phyloP scores from a whole-genome alignment of 140 eudicot species.

The Stevia rebaudiana region DNA sequence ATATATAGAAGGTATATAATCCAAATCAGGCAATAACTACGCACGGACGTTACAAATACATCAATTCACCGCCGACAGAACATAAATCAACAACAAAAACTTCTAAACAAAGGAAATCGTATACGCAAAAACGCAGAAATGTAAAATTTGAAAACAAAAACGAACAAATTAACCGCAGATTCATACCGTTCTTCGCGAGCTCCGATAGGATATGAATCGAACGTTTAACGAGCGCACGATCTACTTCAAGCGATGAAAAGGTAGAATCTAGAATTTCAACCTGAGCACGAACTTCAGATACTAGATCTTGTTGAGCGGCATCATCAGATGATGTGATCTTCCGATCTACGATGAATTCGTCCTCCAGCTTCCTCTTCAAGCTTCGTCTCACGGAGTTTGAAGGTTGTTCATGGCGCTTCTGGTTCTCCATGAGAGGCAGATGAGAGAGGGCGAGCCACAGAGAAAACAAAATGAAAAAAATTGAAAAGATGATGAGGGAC shows the following conservation, averaged over 20 bases:
- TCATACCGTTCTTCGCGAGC: conserved; percentile 74
- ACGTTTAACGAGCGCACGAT: conserved; percentile 74
- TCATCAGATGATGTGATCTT: conserved; percentile 30
- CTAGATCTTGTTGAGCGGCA: conserved; percentile 50
- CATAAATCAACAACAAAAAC: conserved; percentile 13
- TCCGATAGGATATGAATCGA: conserved; percentile 68
- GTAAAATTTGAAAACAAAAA: neutral
- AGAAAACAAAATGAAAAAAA: conserved; percentile 22
- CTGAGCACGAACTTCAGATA: conserved; percentile 49
- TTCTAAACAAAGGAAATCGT: neutral
- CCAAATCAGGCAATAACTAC: conserved; percentile 5
- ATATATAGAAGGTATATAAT: neutral
- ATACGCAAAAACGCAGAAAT: neutral
- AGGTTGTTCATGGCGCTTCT: conserved; percentile 52
- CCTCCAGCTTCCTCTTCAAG: conserved; percentile 83
- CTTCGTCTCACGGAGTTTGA: conserved; percentile 64
- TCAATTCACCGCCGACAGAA: neutral
- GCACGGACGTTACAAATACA: neutral
- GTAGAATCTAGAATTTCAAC: conserved; percentile 50
- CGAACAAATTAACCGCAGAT: conserved; percentile 1
- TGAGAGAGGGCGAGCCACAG: conserved; percentile 29
- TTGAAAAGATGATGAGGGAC: conserved; percentile 19
- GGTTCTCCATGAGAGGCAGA: conserved; percentile 54
- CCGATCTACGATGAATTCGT: conserved; percentile 47
- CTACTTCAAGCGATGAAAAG: conserved; percentile 47